phyloP scores from a whole-genome alignment of 345 rosid species.

The Hypericum perforatum region DNA sequence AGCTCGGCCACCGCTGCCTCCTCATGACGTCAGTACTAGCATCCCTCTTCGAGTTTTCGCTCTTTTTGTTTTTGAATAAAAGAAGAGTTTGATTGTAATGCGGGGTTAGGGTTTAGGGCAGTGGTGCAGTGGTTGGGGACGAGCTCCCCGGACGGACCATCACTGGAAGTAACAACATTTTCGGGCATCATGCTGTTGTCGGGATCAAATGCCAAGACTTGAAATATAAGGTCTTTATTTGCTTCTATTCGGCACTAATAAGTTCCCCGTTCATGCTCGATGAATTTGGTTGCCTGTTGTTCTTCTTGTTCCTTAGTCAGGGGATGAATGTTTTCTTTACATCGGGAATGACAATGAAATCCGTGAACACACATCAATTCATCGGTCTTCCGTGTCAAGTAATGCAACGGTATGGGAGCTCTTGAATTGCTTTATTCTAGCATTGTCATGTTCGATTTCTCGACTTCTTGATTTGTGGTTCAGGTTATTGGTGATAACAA shows the following conservation, averaged over 20 bases:
- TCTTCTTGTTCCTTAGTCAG: constrained; percentile 28
- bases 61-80: constrained; percentile 6
- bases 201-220: constrained; percentile 91
- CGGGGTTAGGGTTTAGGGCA: constrained; percentile 33
- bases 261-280: too few relatives aligned
- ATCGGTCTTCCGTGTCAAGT: constrained; percentile 70
- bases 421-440: neutral
- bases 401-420: constrained; percentile 50
- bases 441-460: too few relatives aligned
- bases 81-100: neutral
- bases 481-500: constrained; percentile 85
- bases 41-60: constrained; percentile 1
- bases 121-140: constrained; percentile 92
- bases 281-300: too few relatives aligned
- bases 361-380: constrained; percentile 76
- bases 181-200: constrained; percentile 74
- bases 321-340: constrained; percentile 71
- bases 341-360: constrained; percentile 82
- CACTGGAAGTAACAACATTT: constrained; percentile 52
- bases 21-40: constrained; percentile 62
- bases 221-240: constrained; percentile 57
- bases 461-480: neutral
- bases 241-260: too few relatives aligned
- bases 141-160: constrained; percentile 69
- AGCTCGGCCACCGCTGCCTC: constrained; percentile 57